Base-by-base conservation (phyloP, 1,139 yeast species). In the Spathaspora sp. region DNA sequence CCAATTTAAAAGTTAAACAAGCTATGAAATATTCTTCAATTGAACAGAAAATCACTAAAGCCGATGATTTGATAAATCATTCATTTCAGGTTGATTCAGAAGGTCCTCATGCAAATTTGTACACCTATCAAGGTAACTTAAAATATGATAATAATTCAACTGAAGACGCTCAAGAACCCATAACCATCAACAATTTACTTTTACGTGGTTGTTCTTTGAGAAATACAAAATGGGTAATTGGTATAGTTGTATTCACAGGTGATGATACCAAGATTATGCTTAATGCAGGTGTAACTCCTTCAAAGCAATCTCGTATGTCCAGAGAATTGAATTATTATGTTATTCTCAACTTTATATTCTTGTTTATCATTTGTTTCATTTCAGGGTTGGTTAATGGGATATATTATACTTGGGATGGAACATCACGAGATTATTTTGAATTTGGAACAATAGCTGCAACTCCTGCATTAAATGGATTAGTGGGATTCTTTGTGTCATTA, bases 241-340 rank as follows among this genome's bases (percentile, higher is more conserved):
- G 82, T 33, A 56, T 76, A 23, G 83, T 78, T 7, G 65, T 70
- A 4, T 78, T 78, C 51, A 78, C 84, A 2, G 84, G 84, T 50
- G 65, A 60, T 38, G 83, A 80, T 53, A 74, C 84, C 11, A 80
- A 80, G 54, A 79, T 79, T 50, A 78, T 79, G 81, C 61, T 79
- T 36, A 80, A 80, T 56, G 76, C 83, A 1, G 84, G 84, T 46
- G 58, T 76, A 15, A 80, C 84, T 0, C 84, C 84, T 16, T 74
- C 83, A 2, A 80, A 80, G 54, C 79, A 74, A 56, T 78, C 82
- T 15, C 67, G 78, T 56, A 71, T 80, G 26, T 73, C 83, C 0
- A 61, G 74, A 47, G 81, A 78, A 52, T 68, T 80, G 52, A 80
- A 80, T 54, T 68, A 72, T 49, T 76, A 75, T 53, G 82, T 80